A percentile compares a stretch with the other conserved stretches of the same genome.
Evolutionary conservation across 2,329 filamentous ascomycete species (phyloP).

Genomic region (Remersonia thermophila): DNA sequence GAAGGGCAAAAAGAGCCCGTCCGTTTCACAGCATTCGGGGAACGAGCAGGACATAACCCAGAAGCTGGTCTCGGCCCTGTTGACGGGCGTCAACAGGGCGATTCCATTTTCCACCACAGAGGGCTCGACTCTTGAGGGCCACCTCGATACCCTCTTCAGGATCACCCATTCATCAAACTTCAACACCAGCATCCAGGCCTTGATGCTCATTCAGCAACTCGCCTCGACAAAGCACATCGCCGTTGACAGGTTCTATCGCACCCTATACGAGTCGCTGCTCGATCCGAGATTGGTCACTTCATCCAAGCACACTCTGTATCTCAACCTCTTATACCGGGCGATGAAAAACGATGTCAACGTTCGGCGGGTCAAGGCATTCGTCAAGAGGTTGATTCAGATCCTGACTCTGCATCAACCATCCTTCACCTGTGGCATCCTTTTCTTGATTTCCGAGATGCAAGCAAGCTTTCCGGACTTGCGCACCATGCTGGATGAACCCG

Average conservation of each 20-base stretch:
- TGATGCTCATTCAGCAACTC: constrained; percentile 90
- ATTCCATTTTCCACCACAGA: constrained; percentile 84
- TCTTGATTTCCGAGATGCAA: constrained; percentile 72
- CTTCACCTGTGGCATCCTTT: constrained; percentile 87
- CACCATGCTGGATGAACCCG: constrained; percentile 66
- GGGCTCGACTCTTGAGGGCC: constrained; percentile 67
- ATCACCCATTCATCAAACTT: constrained; percentile 98
- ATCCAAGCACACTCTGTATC: constrained; percentile 89
- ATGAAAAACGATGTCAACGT: constrained; percentile 84
- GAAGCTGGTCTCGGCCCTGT: constrained; percentile 80
- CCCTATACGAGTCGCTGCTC: constrained; percentile 85
- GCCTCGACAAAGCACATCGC: constrained; percentile 68
- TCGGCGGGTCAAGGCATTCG: constrained; percentile 87
- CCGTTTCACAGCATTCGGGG: constrained; percentile 24
- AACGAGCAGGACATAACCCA: constrained; percentile 63
- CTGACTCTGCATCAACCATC: constrained; percentile 80
- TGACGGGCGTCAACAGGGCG: constrained; percentile 91
- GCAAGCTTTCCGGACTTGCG: constrained; percentile 67
- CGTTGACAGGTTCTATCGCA: constrained; percentile 86
- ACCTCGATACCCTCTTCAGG: constrained; percentile 86
- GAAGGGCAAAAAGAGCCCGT: constrained; percentile 19
- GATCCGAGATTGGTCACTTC: constrained; percentile 80
- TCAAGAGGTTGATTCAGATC: constrained; percentile 83
- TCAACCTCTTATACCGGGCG: constrained; percentile 81
- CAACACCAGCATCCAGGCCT: constrained; percentile 92